A percentile compares a stretch with the other conserved stretches of the same genome.
phyloP scores from a whole-genome alignment of 1,284 basidiomycete species.

The Rhodotorula glutinis region DNA sequence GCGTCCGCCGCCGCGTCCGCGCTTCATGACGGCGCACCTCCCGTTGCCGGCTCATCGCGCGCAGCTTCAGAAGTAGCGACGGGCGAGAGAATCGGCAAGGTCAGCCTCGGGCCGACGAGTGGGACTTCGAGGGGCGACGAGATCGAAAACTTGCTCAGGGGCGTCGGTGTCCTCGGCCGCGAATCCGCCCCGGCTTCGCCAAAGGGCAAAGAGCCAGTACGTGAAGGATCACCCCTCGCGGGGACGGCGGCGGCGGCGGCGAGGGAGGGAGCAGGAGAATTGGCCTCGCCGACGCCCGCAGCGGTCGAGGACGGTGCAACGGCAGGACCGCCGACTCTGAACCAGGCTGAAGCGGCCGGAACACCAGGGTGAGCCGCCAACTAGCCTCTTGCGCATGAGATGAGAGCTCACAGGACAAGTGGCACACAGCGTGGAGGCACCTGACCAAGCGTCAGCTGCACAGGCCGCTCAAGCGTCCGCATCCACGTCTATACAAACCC shows the following conservation, averaged over 20 bases:
- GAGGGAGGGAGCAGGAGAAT: neutral
- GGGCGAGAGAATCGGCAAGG: conserved; percentile 1
- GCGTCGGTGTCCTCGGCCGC: conserved; percentile 23
- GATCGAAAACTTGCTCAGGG: conserved; percentile 35
- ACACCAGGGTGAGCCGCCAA: too few relatives aligned
- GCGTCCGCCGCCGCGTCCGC: conserved; percentile 6
- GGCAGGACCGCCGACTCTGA: too few relatives aligned
- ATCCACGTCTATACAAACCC: conserved; percentile 2
- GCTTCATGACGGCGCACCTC: neutral
- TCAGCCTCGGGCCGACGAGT: conserved; percentile 21
- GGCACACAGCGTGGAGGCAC: too few relatives aligned
- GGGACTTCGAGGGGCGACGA: conserved; percentile 34
- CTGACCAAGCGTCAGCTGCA: neutral
- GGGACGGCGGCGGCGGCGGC: neutral
- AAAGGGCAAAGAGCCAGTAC: neutral
- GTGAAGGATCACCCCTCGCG: neutral
- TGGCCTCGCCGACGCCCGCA: neutral
- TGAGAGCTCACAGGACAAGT: too few relatives aligned
- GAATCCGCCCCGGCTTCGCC: neutral
- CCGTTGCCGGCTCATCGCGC: neutral
- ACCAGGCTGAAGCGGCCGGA: too few relatives aligned
- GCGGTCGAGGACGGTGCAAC: too few relatives aligned
- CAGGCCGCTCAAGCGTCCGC: neutral
- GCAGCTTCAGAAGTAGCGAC: conserved; percentile 5
- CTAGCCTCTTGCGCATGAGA: too few relatives aligned